Conservation (phyloP, 305 asterid genomes). For the Euphrasia arctica region DNA sequence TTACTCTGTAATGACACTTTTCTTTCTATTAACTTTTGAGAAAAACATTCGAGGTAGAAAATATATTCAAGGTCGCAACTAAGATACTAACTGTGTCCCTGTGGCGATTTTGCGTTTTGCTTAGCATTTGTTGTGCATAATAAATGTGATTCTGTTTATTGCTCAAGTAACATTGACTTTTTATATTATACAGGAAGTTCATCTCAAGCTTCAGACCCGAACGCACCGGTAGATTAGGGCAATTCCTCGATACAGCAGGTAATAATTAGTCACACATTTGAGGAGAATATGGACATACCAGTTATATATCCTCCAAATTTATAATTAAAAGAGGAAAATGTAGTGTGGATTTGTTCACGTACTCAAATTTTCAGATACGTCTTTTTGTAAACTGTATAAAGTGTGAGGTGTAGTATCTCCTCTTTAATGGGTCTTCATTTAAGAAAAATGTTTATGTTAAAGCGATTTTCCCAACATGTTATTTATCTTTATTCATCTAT, state of each 20-base stretch:
- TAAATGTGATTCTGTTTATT: conserved; percentile 20
- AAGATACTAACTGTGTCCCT: conserved; percentile 7
- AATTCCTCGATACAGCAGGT: conserved; percentile 75
- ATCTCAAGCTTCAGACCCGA: conserved; percentile 83
- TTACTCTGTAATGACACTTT: not conserved
- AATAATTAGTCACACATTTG: conserved; percentile 24
- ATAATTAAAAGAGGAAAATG: not conserved
- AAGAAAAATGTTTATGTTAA: conserved; percentile 4
- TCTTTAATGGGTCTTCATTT: conserved; percentile 4
- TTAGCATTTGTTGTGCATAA: conserved; percentile 1
- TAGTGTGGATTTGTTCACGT: conserved; percentile 12
- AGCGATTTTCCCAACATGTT: not conserved
- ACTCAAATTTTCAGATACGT: conserved; percentile 9
- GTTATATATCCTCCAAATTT: not conserved
- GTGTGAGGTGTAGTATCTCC: not conserved
- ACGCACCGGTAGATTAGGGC: conserved; percentile 65
- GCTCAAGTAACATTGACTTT: conserved; percentile 6
- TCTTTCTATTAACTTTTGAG: conserved; percentile 14
- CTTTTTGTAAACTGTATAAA: not conserved
- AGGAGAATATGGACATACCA: conserved; percentile 13
- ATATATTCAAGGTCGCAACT: conserved; percentile 19
- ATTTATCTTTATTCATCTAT: not conserved
- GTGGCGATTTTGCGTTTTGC: conserved; percentile 3
- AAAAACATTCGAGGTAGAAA: not conserved
- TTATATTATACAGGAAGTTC: conserved; percentile 68